Conservation (phyloP, 2,329 filamentous ascomycete species). For the Phaeosphaeriaceae sp. region DNA sequence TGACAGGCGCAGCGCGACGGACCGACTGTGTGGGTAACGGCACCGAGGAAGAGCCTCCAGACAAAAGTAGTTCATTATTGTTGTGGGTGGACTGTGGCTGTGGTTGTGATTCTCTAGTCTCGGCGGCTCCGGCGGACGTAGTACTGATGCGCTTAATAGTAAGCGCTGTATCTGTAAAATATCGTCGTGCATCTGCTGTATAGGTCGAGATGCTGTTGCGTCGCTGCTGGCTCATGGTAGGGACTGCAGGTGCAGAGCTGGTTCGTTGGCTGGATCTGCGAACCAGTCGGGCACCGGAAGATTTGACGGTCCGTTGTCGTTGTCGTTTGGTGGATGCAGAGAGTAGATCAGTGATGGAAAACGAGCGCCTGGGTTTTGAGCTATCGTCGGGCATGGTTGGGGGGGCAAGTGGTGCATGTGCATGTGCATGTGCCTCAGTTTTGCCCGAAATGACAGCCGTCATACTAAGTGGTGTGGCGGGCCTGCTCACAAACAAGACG, state of each 20-base stretch:
- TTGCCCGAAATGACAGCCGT: conserved; percentile 36
- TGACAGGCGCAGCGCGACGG: conserved; percentile 24
- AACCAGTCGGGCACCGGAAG: conserved; percentile 31
- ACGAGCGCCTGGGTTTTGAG: conserved; percentile 53
- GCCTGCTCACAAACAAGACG: conserved; percentile 47
- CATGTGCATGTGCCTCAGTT: conserved; percentile 18
- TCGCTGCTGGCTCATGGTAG: conserved; percentile 47
- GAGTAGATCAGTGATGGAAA: conserved; percentile 57
- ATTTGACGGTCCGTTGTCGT: conserved; percentile 42
- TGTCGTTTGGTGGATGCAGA: conserved; percentile 49
- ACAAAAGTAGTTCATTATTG: conserved; percentile 16
- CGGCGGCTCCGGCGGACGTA: conserved; percentile 31
- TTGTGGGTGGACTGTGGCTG: conserved; percentile 1
- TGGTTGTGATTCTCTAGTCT: conserved; percentile 9
- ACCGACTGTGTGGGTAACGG: conserved; percentile 32
- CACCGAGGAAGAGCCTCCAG: conserved; percentile 29
- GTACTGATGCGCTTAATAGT: conserved; percentile 35
- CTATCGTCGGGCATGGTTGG: conserved; percentile 29
- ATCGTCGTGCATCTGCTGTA: conserved; percentile 48
- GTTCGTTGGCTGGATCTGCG: conserved; percentile 42
- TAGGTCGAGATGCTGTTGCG: conserved; percentile 42
- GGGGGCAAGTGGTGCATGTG: conserved; percentile 22
- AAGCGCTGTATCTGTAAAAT: conserved; percentile 41
- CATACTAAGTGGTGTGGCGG: conserved; percentile 46
- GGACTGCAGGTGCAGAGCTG: conserved; percentile 41